A percentile compares a stretch with the other conserved stretches of the same genome.
Conservation (phyloP, 2,329 filamentous ascomycete species). For the Ambrosiella xylebori region DNA sequence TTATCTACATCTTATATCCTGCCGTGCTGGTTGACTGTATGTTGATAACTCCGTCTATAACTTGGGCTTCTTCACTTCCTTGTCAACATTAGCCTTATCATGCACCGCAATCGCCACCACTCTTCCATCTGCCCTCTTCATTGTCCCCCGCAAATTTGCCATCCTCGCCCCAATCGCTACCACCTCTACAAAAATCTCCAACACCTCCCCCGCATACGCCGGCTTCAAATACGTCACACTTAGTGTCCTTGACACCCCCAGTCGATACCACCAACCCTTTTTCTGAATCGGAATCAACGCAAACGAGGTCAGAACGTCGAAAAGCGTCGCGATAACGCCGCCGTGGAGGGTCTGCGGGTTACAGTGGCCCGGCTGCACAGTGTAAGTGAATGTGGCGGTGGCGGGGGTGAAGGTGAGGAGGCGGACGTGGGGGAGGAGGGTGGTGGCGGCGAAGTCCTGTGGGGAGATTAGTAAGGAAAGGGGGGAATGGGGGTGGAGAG, state of each 20-base stretch:
- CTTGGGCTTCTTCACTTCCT: background rate
- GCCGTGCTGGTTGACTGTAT: too few species aligned
- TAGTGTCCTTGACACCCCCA: constrained; percentile 49
- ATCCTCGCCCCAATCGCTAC: constrained; percentile 39
- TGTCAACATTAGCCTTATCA: constrained; percentile 45
- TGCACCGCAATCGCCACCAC: constrained; percentile 44
- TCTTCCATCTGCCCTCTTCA: constrained; percentile 35
- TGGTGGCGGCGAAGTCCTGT: constrained; percentile 30
- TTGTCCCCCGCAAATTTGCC: constrained; percentile 34
- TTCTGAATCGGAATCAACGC: constrained; percentile 37
- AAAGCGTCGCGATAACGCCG: constrained; percentile 46
- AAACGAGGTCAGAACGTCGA: constrained; percentile 47
- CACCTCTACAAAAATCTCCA: constrained; percentile 39
- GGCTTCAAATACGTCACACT: constrained; percentile 52
- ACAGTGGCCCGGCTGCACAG: constrained; percentile 31
- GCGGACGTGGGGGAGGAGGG: constrained; percentile 25
- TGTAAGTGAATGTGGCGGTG: constrained; percentile 29
- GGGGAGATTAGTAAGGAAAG: background rate
- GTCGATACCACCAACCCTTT: constrained; percentile 37
- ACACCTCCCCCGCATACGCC: constrained; percentile 31
- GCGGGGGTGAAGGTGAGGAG: constrained; percentile 22
- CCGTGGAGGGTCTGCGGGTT: constrained; percentile 44
- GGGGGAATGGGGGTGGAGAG: background rate
- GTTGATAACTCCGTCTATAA: constrained; percentile 32
- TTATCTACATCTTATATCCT: background rate